These are phyloP conservation scores for Linum usitatissimum DNA, from an alignment of 345 rosid genomes.

Conservation along the genomic window DNA sequence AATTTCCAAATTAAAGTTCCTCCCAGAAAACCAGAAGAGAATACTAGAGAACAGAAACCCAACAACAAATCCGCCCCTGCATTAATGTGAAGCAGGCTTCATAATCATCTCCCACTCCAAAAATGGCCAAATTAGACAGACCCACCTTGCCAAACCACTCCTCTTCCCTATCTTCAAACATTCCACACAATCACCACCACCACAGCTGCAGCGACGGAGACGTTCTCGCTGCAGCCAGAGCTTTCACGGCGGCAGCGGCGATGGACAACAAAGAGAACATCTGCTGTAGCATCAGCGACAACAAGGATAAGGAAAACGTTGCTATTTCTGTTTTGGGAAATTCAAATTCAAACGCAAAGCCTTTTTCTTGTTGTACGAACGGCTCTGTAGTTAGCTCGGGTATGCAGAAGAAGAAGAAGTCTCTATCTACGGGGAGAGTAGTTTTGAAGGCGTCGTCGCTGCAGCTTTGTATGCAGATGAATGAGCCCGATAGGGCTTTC, in stretches of 20 bases:
- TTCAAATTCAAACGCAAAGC: neutral
- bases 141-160: neutral
- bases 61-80: too few species aligned
- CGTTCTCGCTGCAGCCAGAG: neutral
- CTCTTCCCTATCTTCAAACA: too few species aligned
- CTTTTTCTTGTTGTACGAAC: neutral
- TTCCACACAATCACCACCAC: neutral
- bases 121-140: neutral
- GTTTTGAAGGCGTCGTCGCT: slow-evolving; percentile 65
- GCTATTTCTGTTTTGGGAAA: neutral
- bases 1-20: too few species aligned
- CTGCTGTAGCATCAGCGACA: neutral
- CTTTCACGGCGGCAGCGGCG: neutral
- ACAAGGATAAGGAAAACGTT: neutral
- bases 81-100: too few species aligned
- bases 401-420: slow-evolving; percentile 17
- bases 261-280: neutral
- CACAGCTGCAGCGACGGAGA: neutral
- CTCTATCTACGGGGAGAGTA: slow-evolving; percentile 43
- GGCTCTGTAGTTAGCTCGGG: neutral
- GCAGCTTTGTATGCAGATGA: slow-evolving; percentile 71
- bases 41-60: too few species aligned
- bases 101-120: neutral
- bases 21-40: too few species aligned
- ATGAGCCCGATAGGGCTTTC: slow-evolving; percentile 44